Evolutionary conservation across 768 basidiomycete species (phyloP), one percentile per base, ranked within the genome.

Genomic region (Rubroboletus satanas): DNA sequence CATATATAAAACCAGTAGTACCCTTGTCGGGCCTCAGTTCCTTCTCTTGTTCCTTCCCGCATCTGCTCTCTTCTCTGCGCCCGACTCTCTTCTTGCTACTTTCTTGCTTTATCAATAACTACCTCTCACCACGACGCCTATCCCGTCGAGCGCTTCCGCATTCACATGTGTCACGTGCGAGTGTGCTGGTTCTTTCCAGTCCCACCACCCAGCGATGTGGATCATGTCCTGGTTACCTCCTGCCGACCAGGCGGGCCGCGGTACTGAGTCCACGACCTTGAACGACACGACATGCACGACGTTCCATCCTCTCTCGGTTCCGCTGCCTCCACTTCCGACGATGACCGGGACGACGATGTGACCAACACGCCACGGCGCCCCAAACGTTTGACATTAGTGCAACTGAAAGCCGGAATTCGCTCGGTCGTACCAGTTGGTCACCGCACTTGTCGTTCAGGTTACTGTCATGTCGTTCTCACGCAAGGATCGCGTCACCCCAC

Each of bases 401-500:
- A 58, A 15, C 48, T 51, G 18, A 54, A 43, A 12, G 29, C 47
- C 21, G 42, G 18, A 26, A 7, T 36, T 64, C 38, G 29, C 36
- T 38, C 18, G 35, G 56, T 21, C 62, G 26, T 54, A 47, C 41
- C 51, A 47, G n/a, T 14, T 62, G 31, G 39, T 59, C 43, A 3
- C 11, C 5, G 6, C 41, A 0, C 54, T 66, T 1, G 28, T 57
- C 38, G 12, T 46, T 15, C 56, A 52, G 49, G 39, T 58, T 21
- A 7, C 47, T 5, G 5, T 36, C 21, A 37, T 2, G 33, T 68
- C 35, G 51, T 58, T 26, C 14, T 49, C 49, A 0, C 62, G 68
- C 49, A 55, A 57, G 58, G 51, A 60, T 51, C 62, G 67, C 15
- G 23, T 66, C 21, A 31, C 49, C 17, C 38, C 10, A 45, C 29